Evolutionary conservation across 1,284 basidiomycete genomes (phyloP), one percentile per base, ranked within the genome.

Genomic region (Xerocomus minutiporus): DNA sequence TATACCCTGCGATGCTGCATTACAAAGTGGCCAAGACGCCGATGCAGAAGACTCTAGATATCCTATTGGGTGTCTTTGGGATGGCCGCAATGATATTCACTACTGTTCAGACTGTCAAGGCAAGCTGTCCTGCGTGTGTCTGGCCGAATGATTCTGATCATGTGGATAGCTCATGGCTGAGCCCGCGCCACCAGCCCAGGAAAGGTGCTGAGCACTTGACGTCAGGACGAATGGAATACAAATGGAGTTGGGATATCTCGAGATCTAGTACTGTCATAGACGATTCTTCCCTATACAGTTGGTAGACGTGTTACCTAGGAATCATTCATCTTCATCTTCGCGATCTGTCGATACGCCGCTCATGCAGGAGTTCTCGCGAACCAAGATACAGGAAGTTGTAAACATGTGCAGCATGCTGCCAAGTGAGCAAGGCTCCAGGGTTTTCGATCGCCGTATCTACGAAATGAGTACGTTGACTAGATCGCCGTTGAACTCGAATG

Each of bases 1-100:
- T 95, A 46, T 97, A 97, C 66, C 95, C 93, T 5, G 88, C 95
- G 2, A 83, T 99, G 83, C 75, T 99, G 51, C 95, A 98, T 69
- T 88, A 94, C 71, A 91, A 84, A 2, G 87, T 87, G 61, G 91
- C 96, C 3, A 80, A 75, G 52, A 93, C 90, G 0, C 74, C 79
- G 48, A 79, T 67, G 57, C 80, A 88, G 65, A 93, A 90, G 68
- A 56, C 80, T 1, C 74, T 79, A 9, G 97, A 99, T 71, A 84
- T 88, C 39, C 72, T 79, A 4, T 75, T 99, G 60, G 83, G 96
- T 61, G 66, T 83, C 3, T 97, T 99, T 68, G 97, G 96, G 5
- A 46, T 86, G 45, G 57, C 78, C n/a, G 93, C 87, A n/a, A 86
- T 90, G 31, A 67, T 81, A 12, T 99, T 93, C 71, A 97, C 95